Percentiles rank a stretch among this genome's conserved stretches.
Evolutionary conservation across 306 rosid species (phyloP).

Genomic region (Abrus precatorius): DNA sequence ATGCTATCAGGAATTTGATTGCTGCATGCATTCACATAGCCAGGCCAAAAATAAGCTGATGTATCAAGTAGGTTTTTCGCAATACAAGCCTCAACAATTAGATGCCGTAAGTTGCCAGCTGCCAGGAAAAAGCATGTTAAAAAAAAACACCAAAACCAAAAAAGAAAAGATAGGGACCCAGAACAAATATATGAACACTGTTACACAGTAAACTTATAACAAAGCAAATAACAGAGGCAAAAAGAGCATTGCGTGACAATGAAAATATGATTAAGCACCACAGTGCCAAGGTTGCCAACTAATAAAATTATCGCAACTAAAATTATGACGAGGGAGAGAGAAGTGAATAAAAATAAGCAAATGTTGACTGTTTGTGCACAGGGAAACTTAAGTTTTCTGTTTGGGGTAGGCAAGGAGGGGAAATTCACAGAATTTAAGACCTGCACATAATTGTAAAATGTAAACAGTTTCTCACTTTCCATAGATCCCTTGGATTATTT

Average conservation of each 20-base stretch:
- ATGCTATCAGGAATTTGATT: slow-evolving; percentile 71
- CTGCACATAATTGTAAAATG: not conserved
- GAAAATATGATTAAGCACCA: slow-evolving; percentile 26
- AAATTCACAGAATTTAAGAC: slow-evolving; percentile 1
- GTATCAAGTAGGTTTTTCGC: slow-evolving; percentile 85
- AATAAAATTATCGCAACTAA: slow-evolving; percentile 22
- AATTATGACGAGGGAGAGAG: not conserved
- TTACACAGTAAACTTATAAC: slow-evolving; percentile 6
- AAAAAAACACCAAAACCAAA: not conserved
- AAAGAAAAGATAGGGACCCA: slow-evolving; percentile 22
- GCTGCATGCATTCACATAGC: slow-evolving; percentile 73
- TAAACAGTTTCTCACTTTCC: slow-evolving; percentile 4
- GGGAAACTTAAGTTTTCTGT: not conserved
- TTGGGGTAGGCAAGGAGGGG: not conserved
- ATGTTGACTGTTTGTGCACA: not conserved
- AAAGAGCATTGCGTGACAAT: slow-evolving; percentile 26
- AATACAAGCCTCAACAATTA: slow-evolving; percentile 93
- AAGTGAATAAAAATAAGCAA: slow-evolving; percentile 14
- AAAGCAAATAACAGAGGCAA: slow-evolving; percentile 27
- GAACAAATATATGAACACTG: slow-evolving; percentile 33
- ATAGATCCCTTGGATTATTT: slow-evolving; percentile 30
- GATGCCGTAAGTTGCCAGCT: slow-evolving; percentile 93
- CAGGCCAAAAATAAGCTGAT: slow-evolving; percentile 91
- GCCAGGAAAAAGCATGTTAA: slow-evolving; percentile 44
- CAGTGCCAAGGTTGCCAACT: slow-evolving; percentile 10